Conservation (phyloP, 2,329 filamentous ascomycete species). For the Stachybotrys chlorohalonatus region DNA sequence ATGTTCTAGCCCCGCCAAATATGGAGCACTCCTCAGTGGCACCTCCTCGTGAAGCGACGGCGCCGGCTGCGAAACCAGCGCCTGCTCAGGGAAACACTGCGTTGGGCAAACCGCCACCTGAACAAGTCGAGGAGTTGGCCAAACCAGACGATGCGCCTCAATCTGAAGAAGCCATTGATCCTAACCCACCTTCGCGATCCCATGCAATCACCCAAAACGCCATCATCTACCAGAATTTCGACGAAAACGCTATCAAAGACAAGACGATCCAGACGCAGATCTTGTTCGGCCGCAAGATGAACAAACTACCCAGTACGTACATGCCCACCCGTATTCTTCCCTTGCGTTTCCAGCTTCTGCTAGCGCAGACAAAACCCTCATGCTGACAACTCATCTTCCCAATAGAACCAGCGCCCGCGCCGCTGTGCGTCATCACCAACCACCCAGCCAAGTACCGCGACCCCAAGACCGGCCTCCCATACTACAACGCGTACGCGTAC, state of each 20-base stretch:
- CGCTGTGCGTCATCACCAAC: constrained; percentile 74
- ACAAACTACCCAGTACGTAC: constrained; percentile 42
- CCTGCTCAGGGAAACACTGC: constrained; percentile 1
- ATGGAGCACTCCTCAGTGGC: constrained; percentile 20
- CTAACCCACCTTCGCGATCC: constrained; percentile 10
- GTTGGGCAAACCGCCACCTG: neutral
- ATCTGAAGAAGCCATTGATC: constrained; percentile 8
- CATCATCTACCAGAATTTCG: constrained; percentile 52
- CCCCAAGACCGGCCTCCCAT: constrained; percentile 73
- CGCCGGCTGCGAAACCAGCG: constrained; percentile 10
- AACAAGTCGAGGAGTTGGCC: neutral
- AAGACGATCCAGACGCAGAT: constrained; percentile 49
- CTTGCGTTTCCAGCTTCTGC: neutral
- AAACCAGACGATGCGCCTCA: neutral
- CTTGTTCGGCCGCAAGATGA: constrained; percentile 51
- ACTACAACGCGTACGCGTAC: constrained; percentile 71
- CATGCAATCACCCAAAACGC: constrained; percentile 35
- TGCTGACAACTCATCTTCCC: neutral
- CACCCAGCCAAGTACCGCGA: constrained; percentile 76
- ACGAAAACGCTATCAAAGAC: constrained; percentile 46
- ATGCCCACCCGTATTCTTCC: neutral
- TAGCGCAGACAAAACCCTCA: neutral
- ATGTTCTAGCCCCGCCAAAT: constrained; percentile 36
- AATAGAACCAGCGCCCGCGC: constrained; percentile 39
- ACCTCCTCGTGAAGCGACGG: constrained; percentile 7